Percentiles rank a stretch among this genome's conserved stretches.
These are phyloP conservation scores for Astrocystis sublimbata DNA, from an alignment of 495 filamentous ascomycete genomes.

Conservation along the genomic window DNA sequence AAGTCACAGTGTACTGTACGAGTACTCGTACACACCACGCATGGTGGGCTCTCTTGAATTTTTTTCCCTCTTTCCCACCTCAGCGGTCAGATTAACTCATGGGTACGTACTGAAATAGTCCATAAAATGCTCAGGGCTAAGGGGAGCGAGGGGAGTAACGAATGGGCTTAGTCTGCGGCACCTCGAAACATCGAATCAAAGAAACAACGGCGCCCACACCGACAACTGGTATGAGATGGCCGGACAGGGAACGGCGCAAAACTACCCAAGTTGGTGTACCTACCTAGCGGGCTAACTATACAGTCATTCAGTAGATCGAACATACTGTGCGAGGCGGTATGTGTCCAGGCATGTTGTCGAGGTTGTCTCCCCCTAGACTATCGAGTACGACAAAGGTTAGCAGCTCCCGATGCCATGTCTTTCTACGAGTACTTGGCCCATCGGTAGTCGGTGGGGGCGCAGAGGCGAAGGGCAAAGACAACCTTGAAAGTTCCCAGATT, in stretches of 20 bases:
- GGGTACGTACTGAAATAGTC: not conserved
- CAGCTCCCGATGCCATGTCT: not conserved
- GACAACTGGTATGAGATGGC: not conserved
- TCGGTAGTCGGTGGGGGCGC: not conserved
- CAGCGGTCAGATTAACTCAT: constrained; percentile 13
- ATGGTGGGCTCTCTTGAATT: not conserved
- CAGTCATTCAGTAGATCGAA: no score
- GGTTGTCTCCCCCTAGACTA: no score
- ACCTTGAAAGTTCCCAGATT: not conserved
- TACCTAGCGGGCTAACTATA: not conserved
- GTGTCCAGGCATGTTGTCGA: no score
- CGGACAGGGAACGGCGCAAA: not conserved
- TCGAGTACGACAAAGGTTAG: not conserved
- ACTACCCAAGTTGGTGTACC: not conserved
- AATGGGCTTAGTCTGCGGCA: not conserved
- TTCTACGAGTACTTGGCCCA: no score
- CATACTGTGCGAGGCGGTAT: not conserved
- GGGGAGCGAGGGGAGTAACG: not conserved
- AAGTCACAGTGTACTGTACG: constrained; percentile 7
- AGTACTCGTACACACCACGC: no score
- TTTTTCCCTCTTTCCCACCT: not conserved
- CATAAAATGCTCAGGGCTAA: not conserved
- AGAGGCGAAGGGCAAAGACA: not conserved
- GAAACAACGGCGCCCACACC: not conserved
- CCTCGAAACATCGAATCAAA: constrained; percentile 4